Evolutionary conservation across 2,329 filamentous ascomycete species (phyloP).

Genomic region (Periconia sp.): DNA sequence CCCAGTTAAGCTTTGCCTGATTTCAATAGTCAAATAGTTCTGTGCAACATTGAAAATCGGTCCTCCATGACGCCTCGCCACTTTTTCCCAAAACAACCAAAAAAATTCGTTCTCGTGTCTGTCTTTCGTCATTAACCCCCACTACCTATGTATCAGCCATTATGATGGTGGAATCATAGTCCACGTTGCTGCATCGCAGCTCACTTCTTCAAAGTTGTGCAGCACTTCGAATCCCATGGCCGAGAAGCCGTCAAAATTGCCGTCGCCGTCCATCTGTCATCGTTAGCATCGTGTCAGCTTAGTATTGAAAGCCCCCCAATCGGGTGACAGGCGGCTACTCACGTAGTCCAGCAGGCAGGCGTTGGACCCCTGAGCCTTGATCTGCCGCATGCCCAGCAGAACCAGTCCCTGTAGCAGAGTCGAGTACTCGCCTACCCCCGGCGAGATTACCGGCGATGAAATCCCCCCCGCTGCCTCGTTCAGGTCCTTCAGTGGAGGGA

Average conservation of each 20-base stretch:
- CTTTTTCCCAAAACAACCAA: background rate
- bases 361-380: slow-evolving; percentile 74
- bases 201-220: slow-evolving; percentile 81
- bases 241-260: slow-evolving; percentile 70
- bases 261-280: slow-evolving; percentile 67
- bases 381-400: slow-evolving; percentile 78
- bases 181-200: slow-evolving; percentile 66
- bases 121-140: background rate
- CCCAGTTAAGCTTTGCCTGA: background rate
- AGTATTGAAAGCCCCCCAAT: background rate
- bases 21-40: background rate
- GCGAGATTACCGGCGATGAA: slow-evolving; percentile 74
- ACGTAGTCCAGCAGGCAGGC: slow-evolving; percentile 80
- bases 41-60: background rate
- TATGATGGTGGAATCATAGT: slow-evolving; percentile 54
- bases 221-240: slow-evolving; percentile 80
- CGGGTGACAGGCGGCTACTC: slow-evolving; percentile 41
- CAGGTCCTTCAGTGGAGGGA: slow-evolving; percentile 67
- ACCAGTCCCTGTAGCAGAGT: slow-evolving; percentile 77
- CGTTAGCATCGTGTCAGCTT: slow-evolving; percentile 24
- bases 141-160: background rate
- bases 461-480: slow-evolving; percentile 70
- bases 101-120: too few species aligned
- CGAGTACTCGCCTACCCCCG: slow-evolving; percentile 67
- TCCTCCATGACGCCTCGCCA: background rate